Conservation (phyloP, 257 asterid species). For the Petrea volubilis region DNA sequence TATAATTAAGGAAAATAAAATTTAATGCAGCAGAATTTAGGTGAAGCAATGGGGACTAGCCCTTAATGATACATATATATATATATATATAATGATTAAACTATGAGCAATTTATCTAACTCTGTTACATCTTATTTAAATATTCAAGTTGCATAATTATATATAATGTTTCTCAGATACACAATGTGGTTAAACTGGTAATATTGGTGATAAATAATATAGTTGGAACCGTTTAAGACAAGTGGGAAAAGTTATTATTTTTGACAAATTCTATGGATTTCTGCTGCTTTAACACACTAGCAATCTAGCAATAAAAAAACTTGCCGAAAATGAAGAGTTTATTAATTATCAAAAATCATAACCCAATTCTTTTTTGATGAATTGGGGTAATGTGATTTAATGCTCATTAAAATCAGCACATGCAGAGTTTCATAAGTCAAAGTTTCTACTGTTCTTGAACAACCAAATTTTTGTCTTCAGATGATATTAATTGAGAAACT, state of each 20-base stretch:
- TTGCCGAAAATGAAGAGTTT: background rate
- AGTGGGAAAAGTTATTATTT: background rate
- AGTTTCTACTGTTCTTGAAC: background rate
- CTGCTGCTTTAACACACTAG: constrained; percentile 16
- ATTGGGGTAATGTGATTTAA: constrained; percentile 19
- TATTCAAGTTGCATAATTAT: background rate
- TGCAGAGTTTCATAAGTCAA: constrained; percentile 30
- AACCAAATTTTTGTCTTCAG: background rate
- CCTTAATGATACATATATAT: background rate
- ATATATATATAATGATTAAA: background rate
- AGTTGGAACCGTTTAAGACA: background rate
- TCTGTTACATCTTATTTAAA: background rate
- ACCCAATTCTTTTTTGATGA: background rate
- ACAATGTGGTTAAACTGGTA: background rate
- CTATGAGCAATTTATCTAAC: background rate
- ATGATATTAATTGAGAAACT: background rate
- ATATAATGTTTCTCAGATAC: background rate
- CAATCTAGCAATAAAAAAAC: constrained; percentile 3
- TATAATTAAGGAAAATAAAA: background rate
- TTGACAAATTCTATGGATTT: background rate
- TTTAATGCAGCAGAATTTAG: background rate
- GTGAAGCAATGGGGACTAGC: background rate
- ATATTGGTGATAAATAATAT: background rate
- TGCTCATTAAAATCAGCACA: constrained; percentile 35
- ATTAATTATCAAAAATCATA: background rate